Evolutionary conservation across 2,329 filamentous ascomycete genomes (phyloP), one percentile per base, ranked within the genome.

Genomic region (Colletotrichum neosansevieriae): DNA sequence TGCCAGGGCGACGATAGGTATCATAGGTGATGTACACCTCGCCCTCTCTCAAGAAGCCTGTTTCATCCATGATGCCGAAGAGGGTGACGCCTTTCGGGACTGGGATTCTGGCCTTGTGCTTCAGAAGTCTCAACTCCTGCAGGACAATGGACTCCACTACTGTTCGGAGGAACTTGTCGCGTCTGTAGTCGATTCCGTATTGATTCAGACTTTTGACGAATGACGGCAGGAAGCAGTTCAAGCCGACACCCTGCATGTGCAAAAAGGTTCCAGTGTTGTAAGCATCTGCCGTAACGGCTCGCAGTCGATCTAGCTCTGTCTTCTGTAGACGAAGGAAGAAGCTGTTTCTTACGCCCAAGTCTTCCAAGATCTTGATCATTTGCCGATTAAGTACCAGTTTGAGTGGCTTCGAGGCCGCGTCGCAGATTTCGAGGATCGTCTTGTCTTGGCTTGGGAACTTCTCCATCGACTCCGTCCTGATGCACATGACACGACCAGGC

Each of bases 41-140:
- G 1, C 86, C 86, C 74, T 93, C 89, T 10, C 85, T 71, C 0
- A 97, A 81, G 40, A 85, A 86, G 0, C 87, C 88, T 0, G 92
- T 94, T 77, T 97, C 93, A 70, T 97, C 94, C 88, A 96, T 92
- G 58, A 97, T 84, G 0, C 94, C 94, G 72, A 94, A 94, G 0
- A 97, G 82, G 0, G 92, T 94, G n/a, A 90, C 85, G 0, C 92
- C 94, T 15, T 90, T 77, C 0, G 85, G 78, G 0, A 97, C 86
- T 0, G 88, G 90, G 38, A 97, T 96, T 1, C 92, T 88, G 0
- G 92, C 89, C 61, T 91, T 91, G 78, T 96, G 89, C 76, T 97
- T 97, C 42, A 97, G 80, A 32, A 92, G 83, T 3, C 92, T 87
- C 4, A 97, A 80, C 71, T 92, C 90, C 1, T 86, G 82, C n/a